Evolutionary conservation across 768 basidiomycete species (phyloP).

Genomic region (Suillus bovinus): DNA sequence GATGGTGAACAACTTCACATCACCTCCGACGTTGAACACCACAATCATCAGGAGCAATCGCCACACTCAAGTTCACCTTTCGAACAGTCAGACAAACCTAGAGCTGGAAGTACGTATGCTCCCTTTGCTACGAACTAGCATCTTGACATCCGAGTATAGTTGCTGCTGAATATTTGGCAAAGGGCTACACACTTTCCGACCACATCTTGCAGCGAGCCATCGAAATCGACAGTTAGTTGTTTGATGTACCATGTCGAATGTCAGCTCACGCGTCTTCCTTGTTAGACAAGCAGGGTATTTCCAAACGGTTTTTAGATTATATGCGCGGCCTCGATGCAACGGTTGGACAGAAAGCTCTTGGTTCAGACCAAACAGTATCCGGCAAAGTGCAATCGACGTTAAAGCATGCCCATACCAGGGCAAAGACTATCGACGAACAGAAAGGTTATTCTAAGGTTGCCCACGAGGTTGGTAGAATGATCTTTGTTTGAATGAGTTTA

Average conservation of each 20-base stretch:
- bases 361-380: slow-evolving; percentile 80
- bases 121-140: not conserved
- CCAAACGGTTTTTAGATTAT: slow-evolving; percentile 78
- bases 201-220: slow-evolving; percentile 75
- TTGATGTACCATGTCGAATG: not conserved
- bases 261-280: not conserved
- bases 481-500: not conserved
- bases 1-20: slow-evolving; percentile 72
- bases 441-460: slow-evolving; percentile 73
- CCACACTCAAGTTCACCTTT: slow-evolving; percentile 42
- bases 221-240: slow-evolving; percentile 64
- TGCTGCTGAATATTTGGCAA: slow-evolving; percentile 91
- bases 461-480: slow-evolving; percentile 50
- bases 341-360: slow-evolving; percentile 69
- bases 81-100: slow-evolving; percentile 90
- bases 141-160: slow-evolving; percentile 42
- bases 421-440: slow-evolving; percentile 78
- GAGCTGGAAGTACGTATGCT: slow-evolving; percentile 66
- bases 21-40: slow-evolving; percentile 62
- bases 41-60: slow-evolving; percentile 50
- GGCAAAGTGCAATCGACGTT: slow-evolving; percentile 68
- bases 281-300: slow-evolving; percentile 83
- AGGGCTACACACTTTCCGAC: slow-evolving; percentile 84
- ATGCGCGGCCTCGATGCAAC: slow-evolving; percentile 70
- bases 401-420: slow-evolving; percentile 64